Evolutionary conservation across 176 grass and related monocot species (phyloP), one percentile per base, ranked within the genome.

Genomic region (Avena insularis): DNA sequence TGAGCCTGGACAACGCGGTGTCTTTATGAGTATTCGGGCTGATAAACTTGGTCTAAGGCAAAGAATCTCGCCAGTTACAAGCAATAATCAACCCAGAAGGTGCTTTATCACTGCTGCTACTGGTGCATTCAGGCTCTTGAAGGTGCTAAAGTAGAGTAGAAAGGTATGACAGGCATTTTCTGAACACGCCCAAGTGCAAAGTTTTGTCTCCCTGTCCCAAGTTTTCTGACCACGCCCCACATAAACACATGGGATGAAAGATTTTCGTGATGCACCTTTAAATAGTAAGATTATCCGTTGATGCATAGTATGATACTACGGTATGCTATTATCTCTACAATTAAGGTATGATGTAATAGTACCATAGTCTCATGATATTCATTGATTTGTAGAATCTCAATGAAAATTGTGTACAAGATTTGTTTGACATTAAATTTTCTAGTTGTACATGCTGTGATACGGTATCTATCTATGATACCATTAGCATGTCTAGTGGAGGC

Each of bases 121-220:
- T 66, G 29, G 73, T 54, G 83, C 59, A 53, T 54, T 78, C 29
- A 77, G 47, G 60, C 72, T 85, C 45, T 77, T 85, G 83, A 85
- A 77, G 15, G 23, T 63, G 43, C 12, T 85, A 7, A 84, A 84
- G 1, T 75, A 75, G 47, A 75, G 47, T 75, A 49, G 45, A 25
- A 75, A 84, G 54, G 82, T 84, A 84, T 31, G 21, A 15, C 67
- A 33, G 13, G 81, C 33, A 35, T 35, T 35, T 35, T 35, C 33
- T 35, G 33, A 35, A 35, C 33, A 35, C 33, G 33, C 33, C 33
- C 33, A 35, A 35, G 2, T 35, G 33, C 33, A 35, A 35, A 71
- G 50, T 66, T 81, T 62, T 7, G 11, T 35, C 21, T 82, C 62
- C 27, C 46, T 68, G 15, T 82, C 46, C 45, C 5, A 83, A 47